Conservation (phyloP, 2,329 filamentous ascomycete genomes). For the Arthrobotrys megalospora region DNA sequence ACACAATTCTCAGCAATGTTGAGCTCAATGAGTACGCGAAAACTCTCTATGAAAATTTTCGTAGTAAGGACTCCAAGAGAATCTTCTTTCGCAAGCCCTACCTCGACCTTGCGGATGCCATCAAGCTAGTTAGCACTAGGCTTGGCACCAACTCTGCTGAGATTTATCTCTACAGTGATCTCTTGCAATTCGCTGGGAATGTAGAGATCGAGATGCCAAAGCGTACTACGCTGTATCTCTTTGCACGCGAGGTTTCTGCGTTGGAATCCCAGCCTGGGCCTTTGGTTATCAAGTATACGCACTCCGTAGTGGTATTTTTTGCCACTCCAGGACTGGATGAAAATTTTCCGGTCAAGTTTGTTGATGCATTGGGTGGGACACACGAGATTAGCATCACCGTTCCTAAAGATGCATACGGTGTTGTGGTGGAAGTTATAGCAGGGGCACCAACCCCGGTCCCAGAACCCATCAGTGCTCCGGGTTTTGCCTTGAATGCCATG, state of each 20-base stretch:
- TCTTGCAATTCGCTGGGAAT: constrained; percentile 42
- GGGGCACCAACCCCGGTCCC: neutral
- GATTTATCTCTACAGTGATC: constrained; percentile 49
- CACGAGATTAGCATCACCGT: constrained; percentile 37
- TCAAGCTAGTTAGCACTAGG: constrained; percentile 28
- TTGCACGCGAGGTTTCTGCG: constrained; percentile 42
- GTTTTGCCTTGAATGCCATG: constrained; percentile 45
- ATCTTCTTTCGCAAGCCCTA: constrained; percentile 56
- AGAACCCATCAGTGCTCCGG: constrained; percentile 32
- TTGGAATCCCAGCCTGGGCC: constrained; percentile 38
- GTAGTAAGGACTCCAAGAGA: constrained; percentile 54
- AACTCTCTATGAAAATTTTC: constrained; percentile 52
- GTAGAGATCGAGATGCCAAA: constrained; percentile 31
- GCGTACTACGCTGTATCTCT: constrained; percentile 50
- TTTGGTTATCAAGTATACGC: constrained; percentile 50
- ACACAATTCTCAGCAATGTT: constrained; percentile 49
- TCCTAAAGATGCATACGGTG: constrained; percentile 34
- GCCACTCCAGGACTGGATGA: constrained; percentile 42
- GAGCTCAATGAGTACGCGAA: constrained; percentile 52
- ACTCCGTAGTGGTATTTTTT: constrained; percentile 49
- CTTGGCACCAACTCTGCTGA: constrained; percentile 43
- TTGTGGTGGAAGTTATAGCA: constrained; percentile 34
- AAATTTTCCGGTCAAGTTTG: constrained; percentile 48
- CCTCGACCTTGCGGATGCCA: constrained; percentile 45
- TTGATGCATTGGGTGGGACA: constrained; percentile 25